These are phyloP conservation scores for Leishmania gerbilli DNA, from an alignment of 208 protist genomes.

Conservation along the genomic window DNA sequence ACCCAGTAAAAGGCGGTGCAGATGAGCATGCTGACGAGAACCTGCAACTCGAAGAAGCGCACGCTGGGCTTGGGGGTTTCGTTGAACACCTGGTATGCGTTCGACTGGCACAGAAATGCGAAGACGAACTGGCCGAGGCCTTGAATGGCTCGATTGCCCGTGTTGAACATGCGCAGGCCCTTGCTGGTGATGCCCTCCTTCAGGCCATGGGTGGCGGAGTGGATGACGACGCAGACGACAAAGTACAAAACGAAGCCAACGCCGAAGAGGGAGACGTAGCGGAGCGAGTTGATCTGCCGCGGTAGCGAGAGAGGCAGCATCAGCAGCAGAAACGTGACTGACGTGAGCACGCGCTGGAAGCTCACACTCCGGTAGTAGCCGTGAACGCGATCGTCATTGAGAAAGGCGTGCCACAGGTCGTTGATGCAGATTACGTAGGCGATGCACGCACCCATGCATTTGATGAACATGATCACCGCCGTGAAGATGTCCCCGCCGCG, in stretches of 20 bases:
- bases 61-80: conserved; percentile 54
- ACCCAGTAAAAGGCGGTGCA: conserved; percentile 78
- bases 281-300: conserved; percentile 76
- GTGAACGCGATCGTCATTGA: conserved; percentile 38
- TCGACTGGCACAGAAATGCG: conserved; percentile 70
- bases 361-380: conserved; percentile 29
- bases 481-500: conserved; percentile 56
- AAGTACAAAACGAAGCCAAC: conserved; percentile 75
- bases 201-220: conserved; percentile 36
- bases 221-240: conserved; percentile 59
- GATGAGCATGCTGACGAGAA: conserved; percentile 54
- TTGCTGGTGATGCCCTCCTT: conserved; percentile 29
- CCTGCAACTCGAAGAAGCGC: conserved; percentile 46
- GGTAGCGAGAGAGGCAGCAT: conserved; percentile 80
- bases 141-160: conserved; percentile 40
- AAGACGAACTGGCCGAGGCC: conserved; percentile 66
- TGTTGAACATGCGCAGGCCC: conserved; percentile 34
- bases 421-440: conserved; percentile 72
- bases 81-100: conserved; percentile 60
- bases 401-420: conserved; percentile 55
- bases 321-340: conserved; percentile 51
- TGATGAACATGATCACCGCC: conserved; percentile 70
- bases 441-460: conserved; percentile 77
- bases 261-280: conserved; percentile 70
- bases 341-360: conserved; percentile 47